Evolutionary conservation across 2,329 filamentous ascomycete genomes (phyloP).

Genomic region (Rhynchosporium graminicola): DNA sequence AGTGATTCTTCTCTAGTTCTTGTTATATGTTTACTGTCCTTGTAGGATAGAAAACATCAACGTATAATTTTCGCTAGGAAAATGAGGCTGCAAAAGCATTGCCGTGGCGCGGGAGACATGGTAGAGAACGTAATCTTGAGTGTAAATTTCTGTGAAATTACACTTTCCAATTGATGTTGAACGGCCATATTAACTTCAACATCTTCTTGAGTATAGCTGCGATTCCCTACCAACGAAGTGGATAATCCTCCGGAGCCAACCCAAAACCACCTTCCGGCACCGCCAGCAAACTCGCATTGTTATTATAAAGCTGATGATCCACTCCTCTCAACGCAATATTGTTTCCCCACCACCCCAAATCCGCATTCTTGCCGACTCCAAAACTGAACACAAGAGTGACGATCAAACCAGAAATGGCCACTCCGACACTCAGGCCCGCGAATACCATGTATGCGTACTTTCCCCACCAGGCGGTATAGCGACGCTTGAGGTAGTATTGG

Average conservation of each 20-base stretch:
- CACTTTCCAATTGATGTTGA: too few species aligned
- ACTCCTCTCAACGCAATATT: conserved; percentile 8
- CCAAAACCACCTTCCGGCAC: conserved; percentile 20
- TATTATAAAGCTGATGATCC: conserved; percentile 19
- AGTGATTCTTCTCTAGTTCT: too few species aligned
- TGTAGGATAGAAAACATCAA: too few species aligned
- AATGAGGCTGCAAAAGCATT: too few species aligned
- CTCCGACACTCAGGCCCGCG: conserved; percentile 34
- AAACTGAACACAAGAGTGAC: conserved; percentile 19
- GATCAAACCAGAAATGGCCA: conserved; percentile 22
- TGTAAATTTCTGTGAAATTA: too few species aligned
- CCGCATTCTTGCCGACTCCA: conserved; percentile 8
- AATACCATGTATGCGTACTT: conserved; percentile 39
- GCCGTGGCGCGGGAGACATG: too few species aligned
- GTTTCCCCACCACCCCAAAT: conserved; percentile 24
- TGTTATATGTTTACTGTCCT: too few species aligned
- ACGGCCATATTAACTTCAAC: too few species aligned
- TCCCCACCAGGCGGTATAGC: conserved; percentile 37
- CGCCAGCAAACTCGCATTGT: conserved; percentile 18
- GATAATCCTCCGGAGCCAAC: conserved; percentile 10
- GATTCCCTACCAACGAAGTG: conserved; percentile 12
- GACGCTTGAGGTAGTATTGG: conserved; percentile 37
- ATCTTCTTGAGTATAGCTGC: too few species aligned
- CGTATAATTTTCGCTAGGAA: too few species aligned
- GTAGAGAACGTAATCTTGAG: too few species aligned